phyloP scores from a whole-genome alignment of 2,329 filamentous ascomycete species.

The Tolypocladium tropicale region DNA sequence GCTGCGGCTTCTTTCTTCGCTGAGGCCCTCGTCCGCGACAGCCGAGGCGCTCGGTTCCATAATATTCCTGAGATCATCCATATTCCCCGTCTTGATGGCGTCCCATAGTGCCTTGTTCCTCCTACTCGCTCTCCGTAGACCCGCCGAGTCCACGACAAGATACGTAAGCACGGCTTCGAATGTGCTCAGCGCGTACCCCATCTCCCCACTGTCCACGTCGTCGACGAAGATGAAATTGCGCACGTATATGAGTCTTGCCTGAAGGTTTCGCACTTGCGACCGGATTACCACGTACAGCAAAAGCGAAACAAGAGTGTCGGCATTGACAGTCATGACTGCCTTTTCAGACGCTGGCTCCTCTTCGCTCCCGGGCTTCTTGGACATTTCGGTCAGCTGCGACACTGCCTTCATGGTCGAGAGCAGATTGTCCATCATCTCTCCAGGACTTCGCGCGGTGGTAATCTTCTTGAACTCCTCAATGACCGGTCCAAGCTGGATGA shows the following conservation, averaged over 20 bases:
- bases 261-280: constrained; percentile 76
- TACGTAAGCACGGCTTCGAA: constrained; percentile 92
- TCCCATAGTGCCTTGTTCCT: constrained; percentile 85
- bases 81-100: constrained; percentile 65
- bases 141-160: constrained; percentile 70
- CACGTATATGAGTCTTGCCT: constrained; percentile 87
- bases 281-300: constrained; percentile 87
- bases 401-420: constrained; percentile 75
- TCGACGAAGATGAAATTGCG: constrained; percentile 96
- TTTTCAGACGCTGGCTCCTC: constrained; percentile 35
- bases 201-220: constrained; percentile 91
- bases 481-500: constrained; percentile 63
- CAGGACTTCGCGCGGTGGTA: constrained; percentile 63
- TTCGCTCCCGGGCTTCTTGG: constrained; percentile 26
- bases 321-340: constrained; percentile 55
- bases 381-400: constrained; percentile 53
- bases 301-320: constrained; percentile 86
- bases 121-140: constrained; percentile 72
- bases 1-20: constrained; percentile 34
- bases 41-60: constrained; percentile 59
- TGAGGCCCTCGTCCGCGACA: constrained; percentile 28
- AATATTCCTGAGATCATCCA: constrained; percentile 65
- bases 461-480: constrained; percentile 88
- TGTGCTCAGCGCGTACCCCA: constrained; percentile 92
- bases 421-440: constrained; percentile 79